phyloP scores from a whole-genome alignment of 768 basidiomycete species.

The Leccinellum luteum region DNA sequence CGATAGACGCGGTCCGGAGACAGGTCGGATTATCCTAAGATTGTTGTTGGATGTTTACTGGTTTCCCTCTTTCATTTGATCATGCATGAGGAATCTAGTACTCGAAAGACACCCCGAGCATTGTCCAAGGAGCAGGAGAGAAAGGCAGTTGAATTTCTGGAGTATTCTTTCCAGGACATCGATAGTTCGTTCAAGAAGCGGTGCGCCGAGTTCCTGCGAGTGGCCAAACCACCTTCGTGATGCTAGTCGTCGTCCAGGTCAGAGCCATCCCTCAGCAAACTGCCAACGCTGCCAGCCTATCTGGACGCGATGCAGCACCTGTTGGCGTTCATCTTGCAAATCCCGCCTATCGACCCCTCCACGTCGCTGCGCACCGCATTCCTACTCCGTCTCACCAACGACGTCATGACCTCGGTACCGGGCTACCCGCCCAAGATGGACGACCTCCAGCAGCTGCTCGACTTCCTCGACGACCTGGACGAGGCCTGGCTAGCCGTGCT shows the following conservation, averaged over 20 bases:
- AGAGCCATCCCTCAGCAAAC: conserved; percentile 41
- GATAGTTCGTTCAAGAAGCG: conserved; percentile 75
- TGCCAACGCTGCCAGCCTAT: conserved; percentile 59
- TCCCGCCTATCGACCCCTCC: conserved; percentile 73
- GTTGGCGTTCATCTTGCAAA: conserved; percentile 63
- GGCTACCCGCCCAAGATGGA: conserved; percentile 53
- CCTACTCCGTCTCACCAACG: conserved; percentile 71
- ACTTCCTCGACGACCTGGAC: conserved; percentile 73
- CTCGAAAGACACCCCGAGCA: conserved; percentile 20
- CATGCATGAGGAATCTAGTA: not conserved
- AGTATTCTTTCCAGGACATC: conserved; percentile 61
- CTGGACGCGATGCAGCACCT: conserved; percentile 55
- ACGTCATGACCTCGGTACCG: conserved; percentile 55
- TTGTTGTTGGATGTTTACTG: conserved; percentile 17
- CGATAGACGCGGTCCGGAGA: conserved; percentile 65
- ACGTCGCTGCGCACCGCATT: conserved; percentile 62
- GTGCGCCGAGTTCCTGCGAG: conserved; percentile 38
- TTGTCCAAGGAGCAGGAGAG: conserved; percentile 60
- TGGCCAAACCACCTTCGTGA: not conserved
- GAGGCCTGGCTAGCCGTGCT: conserved; percentile 71
- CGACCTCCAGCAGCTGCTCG: conserved; percentile 51
- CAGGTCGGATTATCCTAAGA: conserved; percentile 54
- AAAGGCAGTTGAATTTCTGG: conserved; percentile 61
- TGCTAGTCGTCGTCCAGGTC: conserved; percentile 11
- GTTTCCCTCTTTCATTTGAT: not conserved